phyloP scores from a whole-genome alignment of 805 yeast species.

The Zygoascus tannicola region DNA sequence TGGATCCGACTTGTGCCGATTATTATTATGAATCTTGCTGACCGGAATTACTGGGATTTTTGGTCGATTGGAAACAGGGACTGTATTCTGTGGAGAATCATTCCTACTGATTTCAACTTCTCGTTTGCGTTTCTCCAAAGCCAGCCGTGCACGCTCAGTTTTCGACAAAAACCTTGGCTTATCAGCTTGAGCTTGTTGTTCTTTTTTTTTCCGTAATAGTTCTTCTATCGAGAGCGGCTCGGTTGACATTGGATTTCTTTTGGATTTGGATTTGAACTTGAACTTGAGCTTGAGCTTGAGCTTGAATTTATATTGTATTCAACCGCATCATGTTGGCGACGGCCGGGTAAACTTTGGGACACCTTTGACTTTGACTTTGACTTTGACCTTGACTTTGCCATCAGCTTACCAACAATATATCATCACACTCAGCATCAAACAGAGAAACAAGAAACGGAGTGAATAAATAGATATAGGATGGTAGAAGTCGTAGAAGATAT shows the following conservation, averaged over 20 bases:
- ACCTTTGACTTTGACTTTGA: too few relatives aligned
- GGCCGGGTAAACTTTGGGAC: too few relatives aligned
- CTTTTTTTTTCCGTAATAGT: slow-evolving; percentile 17
- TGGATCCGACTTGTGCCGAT: neutral
- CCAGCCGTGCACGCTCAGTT: slow-evolving; percentile 30
- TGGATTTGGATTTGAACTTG: too few relatives aligned
- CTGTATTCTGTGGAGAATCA: neutral
- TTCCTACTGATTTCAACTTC: neutral
- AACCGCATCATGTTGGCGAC: too few relatives aligned
- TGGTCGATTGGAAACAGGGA: neutral
- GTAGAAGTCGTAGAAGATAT: slow-evolving; percentile 9
- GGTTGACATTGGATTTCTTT: neutral
- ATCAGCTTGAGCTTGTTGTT: slow-evolving; percentile 13
- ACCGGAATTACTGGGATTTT: neutral
- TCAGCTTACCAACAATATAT: too few relatives aligned
- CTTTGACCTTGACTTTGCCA: too few relatives aligned
- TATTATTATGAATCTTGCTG: neutral
- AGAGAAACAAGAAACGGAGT: too few relatives aligned
- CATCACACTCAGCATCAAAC: too few relatives aligned
- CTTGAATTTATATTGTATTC: too few relatives aligned
- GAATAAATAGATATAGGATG: neutral
- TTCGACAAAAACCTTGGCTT: slow-evolving; percentile 40
- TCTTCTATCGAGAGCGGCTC: slow-evolving; percentile 25
- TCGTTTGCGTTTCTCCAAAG: slow-evolving; percentile 10
- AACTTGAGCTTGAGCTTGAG: too few relatives aligned